Evolutionary conservation across 1,284 basidiomycete species (phyloP), one percentile per base, ranked within the genome.

Genomic region (Peniophora sp.): DNA sequence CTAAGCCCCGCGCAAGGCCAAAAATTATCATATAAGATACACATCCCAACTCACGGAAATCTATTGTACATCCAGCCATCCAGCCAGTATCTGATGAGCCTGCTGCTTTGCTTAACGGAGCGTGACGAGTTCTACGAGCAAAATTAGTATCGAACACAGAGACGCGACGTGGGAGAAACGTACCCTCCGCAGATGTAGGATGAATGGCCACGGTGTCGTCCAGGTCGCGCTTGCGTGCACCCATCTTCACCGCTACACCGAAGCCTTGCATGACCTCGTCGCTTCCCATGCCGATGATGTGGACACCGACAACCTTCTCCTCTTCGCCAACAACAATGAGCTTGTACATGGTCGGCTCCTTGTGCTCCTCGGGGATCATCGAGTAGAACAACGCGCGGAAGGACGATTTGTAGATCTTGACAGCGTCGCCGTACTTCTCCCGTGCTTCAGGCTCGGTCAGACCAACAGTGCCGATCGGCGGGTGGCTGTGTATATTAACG

Each of bases 241-340:
- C 89, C 93, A 97, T 94, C 78, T 97, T 97, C 61, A 99, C 76
- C 11, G 95, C 95, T 17, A 97, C 92, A 1, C 75, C 91, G 65
- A 98, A 96, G 55, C 94, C 94, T 75, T 98, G 95, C 70, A 95
- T 72, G 59, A 89, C 81, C 70, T 98, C 95, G 64, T 98, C 96
- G 56, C 83, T 88, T 47, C 93, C 93, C 58, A 81, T 62, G 3
- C 95, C 96, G 55, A 98, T 85, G 58, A 97, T 86, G 68, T 99
- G 97, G 49, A 98, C 71, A 17, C 96, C 96, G 17, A 99, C 91
- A 36, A 99, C 89, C 62, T 88, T 89, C 66, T 99, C 93, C 59
- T 97, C 93, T 9, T 82, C 78, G 1, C 94, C 94, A 1, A 79
- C 81, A 53, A 81, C 83, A 59, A 99, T 74, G 45, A 99, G 78